Evolutionary conservation across 108 stramenopile species (phyloP).

Genomic region (Heterococcus sp.): DNA sequence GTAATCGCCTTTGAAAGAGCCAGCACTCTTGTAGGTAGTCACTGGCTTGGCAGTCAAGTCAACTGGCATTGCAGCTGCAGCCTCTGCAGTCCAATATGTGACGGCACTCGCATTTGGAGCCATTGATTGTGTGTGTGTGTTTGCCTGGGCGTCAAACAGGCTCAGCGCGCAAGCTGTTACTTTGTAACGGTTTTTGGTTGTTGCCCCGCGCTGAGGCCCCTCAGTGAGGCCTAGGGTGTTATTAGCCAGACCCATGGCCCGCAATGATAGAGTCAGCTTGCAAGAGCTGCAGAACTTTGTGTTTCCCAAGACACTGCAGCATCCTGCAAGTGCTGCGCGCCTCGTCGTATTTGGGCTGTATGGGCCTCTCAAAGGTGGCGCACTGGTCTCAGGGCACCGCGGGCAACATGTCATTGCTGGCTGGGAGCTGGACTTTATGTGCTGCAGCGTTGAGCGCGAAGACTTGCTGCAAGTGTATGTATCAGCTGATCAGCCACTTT

Average conservation of each 20-base stretch:
- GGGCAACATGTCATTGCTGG: slow-evolving; percentile 41
- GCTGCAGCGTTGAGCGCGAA: slow-evolving; percentile 56
- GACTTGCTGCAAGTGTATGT: slow-evolving; percentile 57
- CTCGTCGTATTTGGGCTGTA: slow-evolving; percentile 56
- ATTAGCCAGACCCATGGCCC: background rate
- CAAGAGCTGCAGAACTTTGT: slow-evolving; percentile 47
- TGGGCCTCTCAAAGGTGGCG: slow-evolving; percentile 50
- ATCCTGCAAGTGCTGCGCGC: slow-evolving; percentile 53
- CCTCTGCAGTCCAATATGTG: too few relatives aligned
- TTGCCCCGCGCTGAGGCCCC: too few relatives aligned
- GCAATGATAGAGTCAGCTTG: slow-evolving; percentile 14
- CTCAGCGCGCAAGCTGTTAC: too few relatives aligned
- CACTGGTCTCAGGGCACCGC: slow-evolving; percentile 40
- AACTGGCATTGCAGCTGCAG: too few relatives aligned
- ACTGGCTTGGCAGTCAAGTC: too few relatives aligned
- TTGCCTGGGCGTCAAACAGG: too few relatives aligned
- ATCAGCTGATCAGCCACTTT: slow-evolving; percentile 26
- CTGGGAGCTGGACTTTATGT: slow-evolving; percentile 62
- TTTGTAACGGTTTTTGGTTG: too few relatives aligned
- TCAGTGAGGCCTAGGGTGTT: too few relatives aligned
- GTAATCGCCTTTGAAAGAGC: too few relatives aligned
- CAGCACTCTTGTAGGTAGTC: too few relatives aligned
- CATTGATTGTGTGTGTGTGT: too few relatives aligned
- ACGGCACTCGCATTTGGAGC: too few relatives aligned
- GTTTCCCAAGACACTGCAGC: slow-evolving; percentile 53